Evolutionary conservation across 768 basidiomycete genomes (phyloP), one percentile per base, ranked within the genome.

Genomic region (Trametes sanguinea): DNA sequence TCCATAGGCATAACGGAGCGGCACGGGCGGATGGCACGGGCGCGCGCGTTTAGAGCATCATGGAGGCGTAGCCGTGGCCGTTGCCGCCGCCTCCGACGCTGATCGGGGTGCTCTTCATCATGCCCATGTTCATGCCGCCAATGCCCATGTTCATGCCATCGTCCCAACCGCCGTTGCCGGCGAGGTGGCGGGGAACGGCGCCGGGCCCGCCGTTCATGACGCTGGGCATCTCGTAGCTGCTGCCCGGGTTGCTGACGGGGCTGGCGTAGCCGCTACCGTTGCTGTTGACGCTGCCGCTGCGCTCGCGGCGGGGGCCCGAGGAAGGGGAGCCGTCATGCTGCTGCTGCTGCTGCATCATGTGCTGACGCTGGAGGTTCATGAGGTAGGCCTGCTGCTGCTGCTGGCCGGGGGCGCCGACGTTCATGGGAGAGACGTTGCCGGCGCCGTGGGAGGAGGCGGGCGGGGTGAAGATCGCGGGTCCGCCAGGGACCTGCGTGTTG

Each of bases 401-500:
- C 43, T 77, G 75, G 51, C 73, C 71, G 39, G 67, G 55, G 58
- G 69, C 62, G 42, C 63, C 55, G 53, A 64, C 54, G 54, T 61
- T 58, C 50, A 51, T 58, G 51, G 59, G 52, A n/a, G 51, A 46
- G 52, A 69, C 29, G 62, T 37, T 33, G 39, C 54, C 75, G 70
- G 39, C 39, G 43, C 74, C 73, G 62, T 81, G 80, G 22, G 78
- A 71, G 10, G 72, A 69, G 6, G 77, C 73, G 22, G 82, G 77
- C 40, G 81, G 78, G 3, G 81, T 80, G 65, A 80, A 76, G 54
- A 80, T 71, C 50, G 68, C 64, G 72, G 54, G 54, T 69, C 32
- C 71, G 69, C 46, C 68, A 50, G 61, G 71, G 74, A 68, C 71
- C 59, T 64, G 61, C 51, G 55, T 47, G 45, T 53, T 62, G 53